Evolutionary conservation across 371 early-diverging fungal species (phyloP), one percentile per base, ranked within the genome.

Genomic region (Actinomucor elegans): DNA sequence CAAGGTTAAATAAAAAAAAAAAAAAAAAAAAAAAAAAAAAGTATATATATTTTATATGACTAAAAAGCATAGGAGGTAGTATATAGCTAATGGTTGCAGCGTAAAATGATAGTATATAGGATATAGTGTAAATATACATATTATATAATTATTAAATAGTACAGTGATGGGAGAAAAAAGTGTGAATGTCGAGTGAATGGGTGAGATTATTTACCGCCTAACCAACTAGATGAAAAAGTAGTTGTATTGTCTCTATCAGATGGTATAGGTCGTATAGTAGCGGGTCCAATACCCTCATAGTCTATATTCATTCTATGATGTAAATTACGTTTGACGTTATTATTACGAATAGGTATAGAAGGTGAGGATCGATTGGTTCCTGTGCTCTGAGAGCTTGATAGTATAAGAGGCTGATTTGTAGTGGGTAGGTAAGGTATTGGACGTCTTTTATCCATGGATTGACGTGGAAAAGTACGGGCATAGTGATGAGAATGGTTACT

Each of bases 151-250:
- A 24, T 12, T 24, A 24, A n/a, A n/a, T n/a, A n/a, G n/a, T n/a
- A 38, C 10, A 38, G 21, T 9, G 36, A 36, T 36, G 36, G 36
- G 15, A 35, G 18, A 35, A 48, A 35, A 48, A 36, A 26, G 24
- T 34, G n/a, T 8, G 14, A 37, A 20, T 18, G 12, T n/a, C n/a
- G n/a, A n/a, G n/a, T n/a, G n/a, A n/a, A n/a, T n/a, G n/a, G n/a
- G n/a, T n/a, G n/a, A 37, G 31, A 29, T 61, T 51, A 61, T 51
- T 61, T 61, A 10, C 61, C 61, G 18, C 61, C 61, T 23, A 61
- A 32, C 61, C 61, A 61, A 51, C 61, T 61, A n/a, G 61, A 61
- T 14, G 61, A 61, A 5, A 61, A 51, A 12, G 32, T 48, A 4
- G 28, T 26, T 12, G 40, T 36, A 18, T 55, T 55, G 18, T 68